phyloP scores from a whole-genome alignment of 495 filamentous ascomycete species.

The Emericellopsis terricola region DNA sequence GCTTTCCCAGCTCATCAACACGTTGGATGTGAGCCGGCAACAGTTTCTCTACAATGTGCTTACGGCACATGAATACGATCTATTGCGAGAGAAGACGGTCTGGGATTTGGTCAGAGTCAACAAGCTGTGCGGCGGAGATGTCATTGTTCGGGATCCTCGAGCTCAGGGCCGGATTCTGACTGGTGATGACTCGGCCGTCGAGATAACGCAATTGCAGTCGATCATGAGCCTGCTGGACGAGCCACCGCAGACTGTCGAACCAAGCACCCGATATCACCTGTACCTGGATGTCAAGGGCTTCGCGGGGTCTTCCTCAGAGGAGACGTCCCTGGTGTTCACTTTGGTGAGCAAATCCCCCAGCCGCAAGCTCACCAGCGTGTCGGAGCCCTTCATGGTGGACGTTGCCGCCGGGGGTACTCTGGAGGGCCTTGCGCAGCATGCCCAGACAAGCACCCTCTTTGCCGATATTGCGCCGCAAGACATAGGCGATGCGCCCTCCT shows the following conservation, averaged over 20 bases:
- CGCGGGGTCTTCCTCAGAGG: constrained; percentile 48
- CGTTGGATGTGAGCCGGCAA: constrained; percentile 63
- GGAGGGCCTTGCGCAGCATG: constrained; percentile 34
- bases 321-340: constrained; percentile 62
- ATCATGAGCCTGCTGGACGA: constrained; percentile 88
- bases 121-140: constrained; percentile 75
- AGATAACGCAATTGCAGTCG: constrained; percentile 79
- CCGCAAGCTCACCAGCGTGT: constrained; percentile 44
- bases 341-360: constrained; percentile 52
- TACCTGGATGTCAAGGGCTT: constrained; percentile 70
- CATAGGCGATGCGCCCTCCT: constrained; percentile 56
- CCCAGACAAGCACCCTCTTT: constrained; percentile 69
- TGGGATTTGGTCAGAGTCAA: constrained; percentile 92
- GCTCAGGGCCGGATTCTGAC: constrained; percentile 74
- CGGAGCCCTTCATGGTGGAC: constrained; percentile 69
- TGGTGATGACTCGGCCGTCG: constrained; percentile 80
- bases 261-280: constrained; percentile 63
- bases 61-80: constrained; percentile 61
- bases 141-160: constrained; percentile 80
- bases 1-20: constrained; percentile 58
- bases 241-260: constrained; percentile 49
- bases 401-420: constrained; percentile 55
- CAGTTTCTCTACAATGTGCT: constrained; percentile 89
- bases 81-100: constrained; percentile 65
- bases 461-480: constrained; percentile 67